Conservation (phyloP, 192 early-diverging fungal species). For the Backusella psychrophila region DNA sequence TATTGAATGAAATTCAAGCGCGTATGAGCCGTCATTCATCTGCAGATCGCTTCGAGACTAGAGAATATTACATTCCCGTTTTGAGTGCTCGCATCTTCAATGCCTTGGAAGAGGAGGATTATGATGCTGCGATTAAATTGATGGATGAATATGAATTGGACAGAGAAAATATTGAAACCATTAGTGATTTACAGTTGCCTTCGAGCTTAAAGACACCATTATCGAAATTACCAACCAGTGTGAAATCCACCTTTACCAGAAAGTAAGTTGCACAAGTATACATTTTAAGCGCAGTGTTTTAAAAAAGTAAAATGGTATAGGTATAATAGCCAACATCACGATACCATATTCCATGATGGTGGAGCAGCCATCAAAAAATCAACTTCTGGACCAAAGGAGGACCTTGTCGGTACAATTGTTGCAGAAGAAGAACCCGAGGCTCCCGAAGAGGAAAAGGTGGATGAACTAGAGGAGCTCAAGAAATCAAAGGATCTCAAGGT, state of each 20-base stretch:
- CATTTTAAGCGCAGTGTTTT: neutral
- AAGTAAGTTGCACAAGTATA: slow-evolving; percentile 44
- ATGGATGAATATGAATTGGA: slow-evolving; percentile 95
- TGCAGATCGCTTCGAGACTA: slow-evolving; percentile 83
- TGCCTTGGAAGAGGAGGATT: slow-evolving; percentile 33
- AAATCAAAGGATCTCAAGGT: neutral
- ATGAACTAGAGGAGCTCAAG: neutral
- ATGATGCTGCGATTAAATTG: slow-evolving; percentile 55
- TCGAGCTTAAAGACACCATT: slow-evolving; percentile 27
- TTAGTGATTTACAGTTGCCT: slow-evolving; percentile 75
- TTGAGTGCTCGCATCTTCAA: slow-evolving; percentile 55
- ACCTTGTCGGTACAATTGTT: slow-evolving; percentile 61
- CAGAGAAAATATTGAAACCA: slow-evolving; percentile 84
- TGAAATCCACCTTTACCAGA: slow-evolving; percentile 82
- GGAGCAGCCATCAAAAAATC: slow-evolving; percentile 29
- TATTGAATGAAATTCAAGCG: slow-evolving; percentile 82
- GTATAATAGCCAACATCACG: slow-evolving; percentile 64
- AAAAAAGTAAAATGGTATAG: slow-evolving; percentile 24
- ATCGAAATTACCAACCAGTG: slow-evolving; percentile 55
- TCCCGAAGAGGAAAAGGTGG: slow-evolving; percentile 44
- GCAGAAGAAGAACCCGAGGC: slow-evolving; percentile 46
- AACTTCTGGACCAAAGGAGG: slow-evolving; percentile 37
- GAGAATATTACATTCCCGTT: slow-evolving; percentile 82
- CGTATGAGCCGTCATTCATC: slow-evolving; percentile 82
- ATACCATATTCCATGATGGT: slow-evolving; percentile 45